A percentile compares a stretch with the other conserved stretches of the same genome.
Conservation (phyloP, 352 stramenopile species). For the Globisporangium mamillatum region DNA sequence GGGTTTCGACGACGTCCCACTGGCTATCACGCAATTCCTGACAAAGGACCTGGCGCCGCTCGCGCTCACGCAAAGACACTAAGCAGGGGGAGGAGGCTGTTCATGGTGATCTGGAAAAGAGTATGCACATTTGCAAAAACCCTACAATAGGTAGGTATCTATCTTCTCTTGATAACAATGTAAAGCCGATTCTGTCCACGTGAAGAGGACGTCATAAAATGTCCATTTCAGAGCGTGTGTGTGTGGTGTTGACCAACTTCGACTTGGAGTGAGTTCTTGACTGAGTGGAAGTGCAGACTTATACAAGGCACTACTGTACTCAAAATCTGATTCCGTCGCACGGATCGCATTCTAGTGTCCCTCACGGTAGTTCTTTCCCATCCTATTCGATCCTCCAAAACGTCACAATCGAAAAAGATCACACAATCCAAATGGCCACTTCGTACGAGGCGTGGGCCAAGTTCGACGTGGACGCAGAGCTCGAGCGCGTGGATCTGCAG, state of each 20-base stretch:
- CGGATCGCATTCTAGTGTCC: too few relatives aligned
- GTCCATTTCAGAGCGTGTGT: background rate
- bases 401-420: background rate
- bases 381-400: background rate
- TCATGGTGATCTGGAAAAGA: background rate
- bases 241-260: too few relatives aligned
- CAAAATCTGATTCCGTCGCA: background rate
- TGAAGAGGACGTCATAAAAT: background rate
- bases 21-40: background rate
- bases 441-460: constrained; percentile 60
- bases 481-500: constrained; percentile 48
- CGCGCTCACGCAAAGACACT: background rate
- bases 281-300: background rate
- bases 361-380: too few relatives aligned
- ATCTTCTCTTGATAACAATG: background rate
- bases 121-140: background rate
- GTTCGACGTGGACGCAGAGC: constrained; percentile 69
- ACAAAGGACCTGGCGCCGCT: background rate
- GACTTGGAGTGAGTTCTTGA: background rate
- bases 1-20: background rate
- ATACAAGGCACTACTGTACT: background rate
- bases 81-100: background rate
- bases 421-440: constrained; percentile 8
- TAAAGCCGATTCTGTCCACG: background rate
- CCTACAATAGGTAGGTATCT: too few relatives aligned